These are phyloP conservation scores for Floccularia luteovirens DNA, from an alignment of 768 basidiomycete genomes.

Conservation along the genomic window DNA sequence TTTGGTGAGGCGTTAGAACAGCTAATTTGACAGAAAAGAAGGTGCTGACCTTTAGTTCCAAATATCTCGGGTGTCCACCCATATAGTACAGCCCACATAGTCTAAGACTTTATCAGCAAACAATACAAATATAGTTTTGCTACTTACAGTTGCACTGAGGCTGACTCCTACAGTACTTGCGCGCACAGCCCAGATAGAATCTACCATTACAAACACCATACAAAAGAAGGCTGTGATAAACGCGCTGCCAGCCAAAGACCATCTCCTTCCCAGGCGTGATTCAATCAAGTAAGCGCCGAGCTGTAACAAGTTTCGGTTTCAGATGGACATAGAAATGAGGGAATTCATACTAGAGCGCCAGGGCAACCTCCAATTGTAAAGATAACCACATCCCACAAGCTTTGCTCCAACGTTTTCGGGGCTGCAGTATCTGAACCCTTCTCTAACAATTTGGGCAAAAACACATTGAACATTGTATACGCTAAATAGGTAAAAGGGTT, in stretches of 20 bases:
- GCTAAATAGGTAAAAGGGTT: slow-evolving; percentile 28
- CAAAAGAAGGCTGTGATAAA: slow-evolving; percentile 73
- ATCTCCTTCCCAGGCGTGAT: slow-evolving; percentile 55
- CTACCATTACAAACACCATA: slow-evolving; percentile 55
- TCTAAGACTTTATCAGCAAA: slow-evolving; percentile 22
- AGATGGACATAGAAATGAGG: not conserved
- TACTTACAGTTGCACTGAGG: slow-evolving; percentile 60
- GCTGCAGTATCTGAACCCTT: slow-evolving; percentile 25
- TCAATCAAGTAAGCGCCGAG: slow-evolving; percentile 85
- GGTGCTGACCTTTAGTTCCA: slow-evolving; percentile 53
- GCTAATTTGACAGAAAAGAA: not conserved
- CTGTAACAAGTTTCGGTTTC: slow-evolving; percentile 23
- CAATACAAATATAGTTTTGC: not conserved
- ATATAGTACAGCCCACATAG: slow-evolving; percentile 86
- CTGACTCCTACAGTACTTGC: slow-evolving; percentile 71
- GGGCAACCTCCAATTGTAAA: slow-evolving; percentile 83
- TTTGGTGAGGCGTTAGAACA: slow-evolving; percentile 13
- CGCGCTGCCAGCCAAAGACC: slow-evolving; percentile 70
- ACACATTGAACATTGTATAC: slow-evolving; percentile 93
- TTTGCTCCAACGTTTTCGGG: slow-evolving; percentile 46
- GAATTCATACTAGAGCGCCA: slow-evolving; percentile 61
- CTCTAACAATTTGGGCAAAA: slow-evolving; percentile 81
- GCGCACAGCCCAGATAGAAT: slow-evolving; percentile 50
- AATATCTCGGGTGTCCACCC: slow-evolving; percentile 91
- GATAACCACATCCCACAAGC: slow-evolving; percentile 80